Conservation (phyloP, 2,329 filamentous ascomycete genomes). For the Diplodia corticola region DNA sequence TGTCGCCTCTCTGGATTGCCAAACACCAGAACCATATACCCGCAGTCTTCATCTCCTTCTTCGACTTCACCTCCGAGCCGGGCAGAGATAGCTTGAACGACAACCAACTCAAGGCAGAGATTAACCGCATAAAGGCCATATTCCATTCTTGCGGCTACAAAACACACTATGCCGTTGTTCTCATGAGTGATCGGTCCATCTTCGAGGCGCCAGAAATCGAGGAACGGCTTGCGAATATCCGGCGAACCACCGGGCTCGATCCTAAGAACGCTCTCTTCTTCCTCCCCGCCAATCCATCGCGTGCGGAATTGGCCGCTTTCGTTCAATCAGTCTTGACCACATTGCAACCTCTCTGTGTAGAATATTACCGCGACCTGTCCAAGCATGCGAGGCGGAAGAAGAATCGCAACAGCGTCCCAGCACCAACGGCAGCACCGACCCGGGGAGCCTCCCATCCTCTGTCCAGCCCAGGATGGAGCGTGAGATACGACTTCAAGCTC, state of each 20-base stretch:
- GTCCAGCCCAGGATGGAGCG: conserved; percentile 85
- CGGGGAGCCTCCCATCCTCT: conserved; percentile 81
- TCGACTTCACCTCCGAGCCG: conserved; percentile 70
- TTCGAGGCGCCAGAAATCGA: conserved; percentile 63
- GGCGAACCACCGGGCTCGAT: conserved; percentile 76
- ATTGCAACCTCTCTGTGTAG: conserved; percentile 72
- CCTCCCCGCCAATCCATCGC: conserved; percentile 71
- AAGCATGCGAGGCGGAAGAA: conserved; percentile 89
- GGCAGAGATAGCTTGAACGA: conserved; percentile 78
- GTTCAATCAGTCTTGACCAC: conserved; percentile 70
- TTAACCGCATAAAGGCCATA: conserved; percentile 71
- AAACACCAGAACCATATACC: conserved; percentile 88
- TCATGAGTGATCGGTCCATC: conserved; percentile 71
- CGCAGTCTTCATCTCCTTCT: conserved; percentile 78
- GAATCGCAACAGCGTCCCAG: conserved; percentile 72
- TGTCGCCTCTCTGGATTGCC: conserved; percentile 77
- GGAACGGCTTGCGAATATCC: conserved; percentile 76
- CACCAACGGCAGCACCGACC: conserved; percentile 79
- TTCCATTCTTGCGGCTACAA: conserved; percentile 73
- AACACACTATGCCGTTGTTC: conserved; percentile 72
- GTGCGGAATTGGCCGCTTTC: conserved; percentile 70
- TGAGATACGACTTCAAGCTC: conserved; percentile 92
- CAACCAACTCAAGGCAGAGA: conserved; percentile 83
- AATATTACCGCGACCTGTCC: conserved; percentile 94
- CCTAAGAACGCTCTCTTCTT: conserved; percentile 80